Evolutionary conservation across 805 yeast genomes (phyloP).

Genomic region (Nakazawaea molendinolei): DNA sequence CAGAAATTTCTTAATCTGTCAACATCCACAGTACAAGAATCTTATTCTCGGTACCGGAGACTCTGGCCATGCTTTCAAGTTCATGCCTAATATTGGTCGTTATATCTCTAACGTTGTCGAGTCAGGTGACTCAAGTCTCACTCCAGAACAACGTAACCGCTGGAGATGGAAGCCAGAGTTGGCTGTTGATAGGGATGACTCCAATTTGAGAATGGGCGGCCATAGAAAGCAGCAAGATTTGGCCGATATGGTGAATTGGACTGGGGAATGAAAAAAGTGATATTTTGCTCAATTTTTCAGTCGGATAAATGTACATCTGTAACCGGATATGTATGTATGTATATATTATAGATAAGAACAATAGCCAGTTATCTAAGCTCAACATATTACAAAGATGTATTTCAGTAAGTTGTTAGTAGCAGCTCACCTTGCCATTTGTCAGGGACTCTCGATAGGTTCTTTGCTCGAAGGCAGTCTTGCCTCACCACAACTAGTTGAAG

Average conservation of each 20-base stretch:
- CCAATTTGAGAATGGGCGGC: slow-evolving; percentile 10
- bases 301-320: too few species aligned
- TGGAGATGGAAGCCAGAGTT: slow-evolving; percentile 25
- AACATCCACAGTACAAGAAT: slow-evolving; percentile 20
- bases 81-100: slow-evolving; percentile 27
- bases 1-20: slow-evolving; percentile 24
- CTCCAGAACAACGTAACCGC: slow-evolving; percentile 14
- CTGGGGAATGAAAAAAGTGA: too few species aligned
- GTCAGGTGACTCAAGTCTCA: slow-evolving; percentile 17
- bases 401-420: too few species aligned
- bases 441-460: too few species aligned
- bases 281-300: too few species aligned
- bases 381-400: too few species aligned
- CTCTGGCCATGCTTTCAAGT: slow-evolving; percentile 30
- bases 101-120: slow-evolving; percentile 20
- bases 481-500: too few species aligned
- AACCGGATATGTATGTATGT: too few species aligned
- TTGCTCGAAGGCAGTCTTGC: too few species aligned
- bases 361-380: too few species aligned
- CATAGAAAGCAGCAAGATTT: slow-evolving; percentile 9
- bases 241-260: slow-evolving; percentile 8
- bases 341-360: too few species aligned
- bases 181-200: slow-evolving; percentile 11
- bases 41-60: slow-evolving; percentile 28
- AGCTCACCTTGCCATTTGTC: too few species aligned